A percentile compares a stretch with the other conserved stretches of the same genome.
Evolutionary conservation across 805 yeast species (phyloP).

Genomic region (Ogataea trehalophila): DNA sequence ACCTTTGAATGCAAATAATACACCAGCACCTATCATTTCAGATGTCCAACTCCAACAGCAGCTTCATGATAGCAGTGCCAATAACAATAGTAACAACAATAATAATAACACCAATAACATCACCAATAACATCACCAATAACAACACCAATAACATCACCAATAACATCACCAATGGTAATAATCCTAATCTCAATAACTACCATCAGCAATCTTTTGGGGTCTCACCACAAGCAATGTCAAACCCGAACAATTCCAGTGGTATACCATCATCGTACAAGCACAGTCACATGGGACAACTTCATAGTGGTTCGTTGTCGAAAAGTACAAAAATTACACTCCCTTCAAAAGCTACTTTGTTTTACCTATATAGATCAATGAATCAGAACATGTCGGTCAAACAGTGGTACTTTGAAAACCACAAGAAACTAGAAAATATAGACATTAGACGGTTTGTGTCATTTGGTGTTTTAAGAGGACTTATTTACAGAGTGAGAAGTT

Average conservation of each 20-base stretch:
- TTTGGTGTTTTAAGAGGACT: constrained; percentile 83
- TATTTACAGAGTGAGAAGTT: constrained; percentile 74
- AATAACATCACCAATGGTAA: neutral
- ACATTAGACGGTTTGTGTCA: constrained; percentile 75
- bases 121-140: no score
- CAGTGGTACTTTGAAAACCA: constrained; percentile 78
- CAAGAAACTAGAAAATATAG: constrained; percentile 57
- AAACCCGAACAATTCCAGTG: neutral
- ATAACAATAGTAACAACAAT: neutral
- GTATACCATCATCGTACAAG: no score
- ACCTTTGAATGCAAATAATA: neutral
- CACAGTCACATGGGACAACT: neutral
- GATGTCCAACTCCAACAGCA: no score
- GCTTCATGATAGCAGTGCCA: no score
- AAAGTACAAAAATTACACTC: constrained; percentile 24
- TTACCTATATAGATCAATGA: constrained; percentile 68
- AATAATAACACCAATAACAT: neutral
- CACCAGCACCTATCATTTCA: no score
- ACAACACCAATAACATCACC: no score
- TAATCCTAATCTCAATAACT: neutral
- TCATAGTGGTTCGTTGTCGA: neutral
- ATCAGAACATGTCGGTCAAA: constrained; percentile 69
- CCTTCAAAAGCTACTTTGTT: constrained; percentile 68
- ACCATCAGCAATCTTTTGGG: constrained; percentile 1
- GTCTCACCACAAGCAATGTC: neutral